Percentiles rank a stretch among this genome's conserved stretches.
phyloP scores from a whole-genome alignment of 257 asterid genomes.

The Petunia axillaris region DNA sequence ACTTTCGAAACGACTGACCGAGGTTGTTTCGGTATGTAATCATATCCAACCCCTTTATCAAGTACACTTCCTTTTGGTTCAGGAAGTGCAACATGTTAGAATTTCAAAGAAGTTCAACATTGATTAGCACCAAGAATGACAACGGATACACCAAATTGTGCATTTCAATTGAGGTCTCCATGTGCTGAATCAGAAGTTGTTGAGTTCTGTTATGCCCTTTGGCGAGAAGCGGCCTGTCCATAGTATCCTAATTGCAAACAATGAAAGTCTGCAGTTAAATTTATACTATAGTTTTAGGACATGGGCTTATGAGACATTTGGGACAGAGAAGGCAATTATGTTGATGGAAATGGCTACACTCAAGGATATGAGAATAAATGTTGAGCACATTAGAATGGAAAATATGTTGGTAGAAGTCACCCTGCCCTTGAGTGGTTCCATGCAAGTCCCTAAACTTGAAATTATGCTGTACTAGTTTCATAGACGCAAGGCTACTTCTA shows the following conservation, averaged over 20 bases:
- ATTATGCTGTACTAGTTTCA: conserved; percentile 12
- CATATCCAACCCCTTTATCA: too few species aligned
- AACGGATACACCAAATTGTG: conserved; percentile 61
- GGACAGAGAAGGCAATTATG: conserved; percentile 91
- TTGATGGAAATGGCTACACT: conserved; percentile 99
- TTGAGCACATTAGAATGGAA: conserved; percentile 97
- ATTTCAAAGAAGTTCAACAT: conserved; percentile 71
- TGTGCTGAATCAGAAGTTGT: conserved; percentile 59
- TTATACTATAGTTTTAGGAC: conserved; percentile 89
- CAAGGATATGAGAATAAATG: conserved; percentile 97
- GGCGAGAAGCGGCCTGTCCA: conserved; percentile 83
- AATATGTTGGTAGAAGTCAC: conserved; percentile 99
- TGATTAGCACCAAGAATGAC: conserved; percentile 36
- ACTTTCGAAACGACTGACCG: too few species aligned
- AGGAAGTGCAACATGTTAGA: conserved; percentile 66
- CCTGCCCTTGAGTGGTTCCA: conserved; percentile 99
- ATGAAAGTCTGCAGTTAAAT: conserved; percentile 99
- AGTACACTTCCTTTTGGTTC: too few species aligned
- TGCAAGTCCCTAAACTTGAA: conserved; percentile 47
- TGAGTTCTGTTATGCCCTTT: conserved; percentile 74
- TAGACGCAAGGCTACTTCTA: conserved; percentile 27
- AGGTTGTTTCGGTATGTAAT: too few species aligned
- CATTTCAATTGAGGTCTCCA: conserved; percentile 66
- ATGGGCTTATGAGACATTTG: conserved; percentile 98
- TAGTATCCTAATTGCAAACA: conserved; percentile 94